phyloP scores from a whole-genome alignment of 2,329 filamentous ascomycete genomes.

The Pseudogymnoascus sp. region DNA sequence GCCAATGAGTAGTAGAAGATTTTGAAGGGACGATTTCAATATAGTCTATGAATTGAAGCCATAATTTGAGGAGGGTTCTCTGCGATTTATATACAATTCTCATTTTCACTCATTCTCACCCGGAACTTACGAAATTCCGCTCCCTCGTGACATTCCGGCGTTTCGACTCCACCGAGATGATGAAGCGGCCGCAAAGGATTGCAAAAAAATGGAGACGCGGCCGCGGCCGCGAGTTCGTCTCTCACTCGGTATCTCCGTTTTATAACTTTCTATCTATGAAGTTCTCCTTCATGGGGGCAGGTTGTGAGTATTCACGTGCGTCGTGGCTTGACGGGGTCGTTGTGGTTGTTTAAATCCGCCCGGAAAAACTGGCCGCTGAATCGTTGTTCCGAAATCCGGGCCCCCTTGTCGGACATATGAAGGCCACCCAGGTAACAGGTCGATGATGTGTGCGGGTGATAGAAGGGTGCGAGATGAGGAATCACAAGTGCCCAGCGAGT shows the following conservation, averaged over 20 bases:
- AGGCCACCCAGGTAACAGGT: neutral
- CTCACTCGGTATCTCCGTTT: neutral
- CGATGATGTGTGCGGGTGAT: too few relatives aligned
- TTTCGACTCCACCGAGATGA: neutral
- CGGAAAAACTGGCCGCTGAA: neutral
- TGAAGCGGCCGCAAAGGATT: neutral
- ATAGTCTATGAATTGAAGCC: neutral
- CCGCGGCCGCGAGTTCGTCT: neutral
- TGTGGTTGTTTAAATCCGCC: neutral
- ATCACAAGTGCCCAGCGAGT: neutral
- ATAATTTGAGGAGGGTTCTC: neutral
- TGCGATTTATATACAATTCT: constrained; percentile 2
- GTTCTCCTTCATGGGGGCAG: neutral
- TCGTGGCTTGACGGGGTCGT: neutral
- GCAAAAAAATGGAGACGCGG: neutral
- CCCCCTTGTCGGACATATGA: neutral
- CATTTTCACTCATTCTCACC: neutral
- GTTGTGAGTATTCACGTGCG: neutral
- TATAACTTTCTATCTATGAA: neutral
- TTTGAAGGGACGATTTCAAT: neutral
- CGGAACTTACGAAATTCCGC: constrained; percentile 1
- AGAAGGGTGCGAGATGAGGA: too few relatives aligned
- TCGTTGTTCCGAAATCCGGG: neutral
- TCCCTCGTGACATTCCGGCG: neutral
- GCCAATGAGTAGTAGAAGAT: neutral